These are phyloP conservation scores for Plasmodium inui DNA, from an alignment of 169 alveolate species.

Conservation along the genomic window DNA sequence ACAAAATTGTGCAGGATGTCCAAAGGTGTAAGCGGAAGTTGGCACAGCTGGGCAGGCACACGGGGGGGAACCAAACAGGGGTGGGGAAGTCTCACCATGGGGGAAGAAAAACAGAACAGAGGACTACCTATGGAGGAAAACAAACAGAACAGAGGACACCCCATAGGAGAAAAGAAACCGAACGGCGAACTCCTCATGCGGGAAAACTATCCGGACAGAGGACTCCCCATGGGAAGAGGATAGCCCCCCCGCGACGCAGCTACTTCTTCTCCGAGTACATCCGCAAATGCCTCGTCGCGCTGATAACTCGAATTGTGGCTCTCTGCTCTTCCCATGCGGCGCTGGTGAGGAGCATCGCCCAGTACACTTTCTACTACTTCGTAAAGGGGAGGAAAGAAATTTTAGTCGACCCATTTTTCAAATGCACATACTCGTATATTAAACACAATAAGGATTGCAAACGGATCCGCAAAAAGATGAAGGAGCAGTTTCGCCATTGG, in stretches of 20 bases:
- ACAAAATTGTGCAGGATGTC: constrained; percentile 8
- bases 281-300: constrained; percentile 1
- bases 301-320: neutral
- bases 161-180: no score
- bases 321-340: constrained; percentile 69
- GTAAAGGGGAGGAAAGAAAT: constrained; percentile 8
- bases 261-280: constrained; percentile 34
- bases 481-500: constrained; percentile 35
- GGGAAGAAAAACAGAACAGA: neutral
- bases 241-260: neutral
- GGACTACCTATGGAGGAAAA: no score
- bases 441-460: constrained; percentile 68
- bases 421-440: constrained; percentile 16
- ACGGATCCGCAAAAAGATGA: constrained; percentile 35
- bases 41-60: neutral
- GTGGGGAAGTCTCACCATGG: neutral
- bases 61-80: neutral
- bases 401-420: constrained; percentile 15
- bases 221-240: neutral
- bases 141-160: neutral
- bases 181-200: no score
- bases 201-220: no score
- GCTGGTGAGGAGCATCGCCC: constrained; percentile 43
- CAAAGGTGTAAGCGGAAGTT: neutral
- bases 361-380: constrained; percentile 22